These are phyloP conservation scores for Myotisia sp. DNA, from an alignment of 2,329 filamentous ascomycete species.

Conservation along the genomic window DNA sequence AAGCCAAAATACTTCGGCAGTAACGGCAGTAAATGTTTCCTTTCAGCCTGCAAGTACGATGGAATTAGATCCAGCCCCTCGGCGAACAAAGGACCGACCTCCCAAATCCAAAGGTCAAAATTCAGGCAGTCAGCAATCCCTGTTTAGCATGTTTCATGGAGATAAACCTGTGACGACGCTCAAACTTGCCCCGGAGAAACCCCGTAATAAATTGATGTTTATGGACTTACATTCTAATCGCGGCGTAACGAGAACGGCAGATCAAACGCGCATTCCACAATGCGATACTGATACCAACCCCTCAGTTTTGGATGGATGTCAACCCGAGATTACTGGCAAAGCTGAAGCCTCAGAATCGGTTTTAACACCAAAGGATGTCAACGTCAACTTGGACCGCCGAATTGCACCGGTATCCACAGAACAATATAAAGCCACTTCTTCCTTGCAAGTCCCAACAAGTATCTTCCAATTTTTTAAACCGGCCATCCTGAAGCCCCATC, in stretches of 20 bases:
- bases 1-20: neutral
- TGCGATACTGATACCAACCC: too few species aligned
- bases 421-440: neutral
- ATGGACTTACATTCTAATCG: too few species aligned
- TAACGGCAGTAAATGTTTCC: neutral
- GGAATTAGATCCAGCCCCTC: neutral
- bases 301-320: too few species aligned
- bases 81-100: neutral
- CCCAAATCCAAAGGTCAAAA: neutral
- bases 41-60: slow-evolving; percentile 8
- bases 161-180: slow-evolving; percentile 21
- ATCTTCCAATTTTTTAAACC: slow-evolving; percentile 4
- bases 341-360: neutral
- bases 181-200: slow-evolving; percentile 22
- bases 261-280: too few species aligned
- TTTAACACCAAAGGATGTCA: slow-evolving; percentile 1
- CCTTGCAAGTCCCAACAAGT: neutral
- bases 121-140: slow-evolving; percentile 6
- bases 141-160: slow-evolving; percentile 7
- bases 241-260: too few species aligned
- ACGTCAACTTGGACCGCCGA: neutral
- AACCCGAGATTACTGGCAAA: neutral
- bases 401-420: neutral
- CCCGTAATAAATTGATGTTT: slow-evolving; percentile 33
- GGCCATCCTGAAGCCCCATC: neutral